phyloP scores from a whole-genome alignment of 805 yeast species.

The Lipomyces chichibuensis region DNA sequence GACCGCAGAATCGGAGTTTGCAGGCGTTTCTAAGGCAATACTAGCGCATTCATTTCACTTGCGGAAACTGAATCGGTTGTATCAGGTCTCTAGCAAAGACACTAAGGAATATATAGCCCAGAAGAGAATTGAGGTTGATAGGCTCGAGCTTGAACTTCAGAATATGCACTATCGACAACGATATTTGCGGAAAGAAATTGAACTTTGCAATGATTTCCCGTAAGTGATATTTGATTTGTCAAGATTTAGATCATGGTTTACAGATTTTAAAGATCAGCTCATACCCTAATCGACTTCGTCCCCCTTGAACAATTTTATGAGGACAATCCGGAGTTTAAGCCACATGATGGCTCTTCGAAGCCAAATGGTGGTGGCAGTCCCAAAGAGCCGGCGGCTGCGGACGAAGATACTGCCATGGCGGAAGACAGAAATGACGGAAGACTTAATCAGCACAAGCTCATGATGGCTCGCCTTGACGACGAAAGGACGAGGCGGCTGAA shows the following conservation, averaged over 20 bases:
- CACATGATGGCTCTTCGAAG: neutral
- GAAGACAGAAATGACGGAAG: neutral
- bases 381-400: neutral
- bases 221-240: conserved; percentile 6
- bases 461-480: conserved; percentile 27
- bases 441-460: conserved; percentile 16
- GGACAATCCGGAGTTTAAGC: conserved; percentile 22
- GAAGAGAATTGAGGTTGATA: conserved; percentile 20
- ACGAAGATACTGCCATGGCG: neutral
- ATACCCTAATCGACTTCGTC: conserved; percentile 26
- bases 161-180: conserved; percentile 29
- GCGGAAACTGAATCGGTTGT: conserved; percentile 15
- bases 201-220: conserved; percentile 27
- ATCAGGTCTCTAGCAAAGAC: conserved; percentile 3
- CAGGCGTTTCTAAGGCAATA: conserved; percentile 10
- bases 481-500: conserved; percentile 25
- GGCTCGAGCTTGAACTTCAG: conserved; percentile 29
- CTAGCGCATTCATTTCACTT: conserved; percentile 4
- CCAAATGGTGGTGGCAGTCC: neutral
- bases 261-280: conserved; percentile 17
- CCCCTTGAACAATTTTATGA: conserved; percentile 24
- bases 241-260: neutral
- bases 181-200: conserved; percentile 27
- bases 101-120: conserved; percentile 6
- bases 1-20: conserved; percentile 16